phyloP scores from a whole-genome alignment of 352 stramenopile genomes.

The Thalassiosira livingstoniorum region DNA sequence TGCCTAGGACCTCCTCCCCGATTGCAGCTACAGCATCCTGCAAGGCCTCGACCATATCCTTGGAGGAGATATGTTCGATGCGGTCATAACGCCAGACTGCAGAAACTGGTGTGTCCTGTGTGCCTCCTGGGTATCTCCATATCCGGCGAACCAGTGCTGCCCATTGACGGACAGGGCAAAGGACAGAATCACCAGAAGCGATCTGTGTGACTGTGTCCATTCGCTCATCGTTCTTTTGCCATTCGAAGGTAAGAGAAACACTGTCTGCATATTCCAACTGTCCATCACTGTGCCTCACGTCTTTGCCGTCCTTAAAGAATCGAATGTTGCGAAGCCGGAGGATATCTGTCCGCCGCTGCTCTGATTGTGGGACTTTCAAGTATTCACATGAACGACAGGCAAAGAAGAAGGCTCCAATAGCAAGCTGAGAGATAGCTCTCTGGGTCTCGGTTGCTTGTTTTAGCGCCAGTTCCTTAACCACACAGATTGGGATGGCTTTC shows the following conservation, averaged over 20 bases:
- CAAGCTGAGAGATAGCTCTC: neutral
- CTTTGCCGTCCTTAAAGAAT: neutral
- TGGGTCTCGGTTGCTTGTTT: neutral
- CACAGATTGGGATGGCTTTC: neutral
- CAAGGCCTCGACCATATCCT: neutral
- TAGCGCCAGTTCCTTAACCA: neutral
- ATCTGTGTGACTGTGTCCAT: slow-evolving; percentile 24
- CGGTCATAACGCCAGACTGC: neutral
- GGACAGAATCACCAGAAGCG: neutral
- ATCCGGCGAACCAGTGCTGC: slow-evolving; percentile 3
- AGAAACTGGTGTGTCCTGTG: neutral
- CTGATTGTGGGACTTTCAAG: slow-evolving; percentile 17
- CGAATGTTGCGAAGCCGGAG: neutral
- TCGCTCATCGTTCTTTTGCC: slow-evolving; percentile 23
- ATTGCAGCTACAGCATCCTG: neutral
- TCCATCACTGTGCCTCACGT: neutral
- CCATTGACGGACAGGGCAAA: neutral
- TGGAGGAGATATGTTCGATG: neutral
- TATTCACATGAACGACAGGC: slow-evolving; percentile 1
- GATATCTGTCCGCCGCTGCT: slow-evolving; percentile 8
- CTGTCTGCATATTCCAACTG: slow-evolving; percentile 11
- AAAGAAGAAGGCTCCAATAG: neutral
- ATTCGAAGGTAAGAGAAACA: slow-evolving; percentile 19
- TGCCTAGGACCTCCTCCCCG: neutral
- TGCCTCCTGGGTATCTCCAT: neutral